Evolutionary conservation across 2,329 filamentous ascomycete genomes (phyloP), one percentile per base, ranked within the genome.

Genomic region (Fusarium pseudograminearum): DNA sequence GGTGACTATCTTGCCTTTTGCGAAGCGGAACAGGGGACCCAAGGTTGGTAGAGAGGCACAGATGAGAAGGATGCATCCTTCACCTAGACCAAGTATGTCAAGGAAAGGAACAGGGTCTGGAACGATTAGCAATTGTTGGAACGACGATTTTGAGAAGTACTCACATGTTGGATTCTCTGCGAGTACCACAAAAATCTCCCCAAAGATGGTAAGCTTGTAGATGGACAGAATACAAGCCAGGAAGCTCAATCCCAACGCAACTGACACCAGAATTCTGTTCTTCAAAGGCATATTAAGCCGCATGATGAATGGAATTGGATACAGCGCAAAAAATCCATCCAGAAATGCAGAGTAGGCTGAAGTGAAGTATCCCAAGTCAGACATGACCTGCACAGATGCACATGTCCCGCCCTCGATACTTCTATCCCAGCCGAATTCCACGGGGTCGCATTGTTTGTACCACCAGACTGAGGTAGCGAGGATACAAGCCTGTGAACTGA

Each of bases 341-440:
- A 75, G 67, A 31, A 74, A 75, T 4, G 73, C 73, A 24, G 73
- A 75, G 40, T 70, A 73, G 1, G 70, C 71, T n/a, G 73, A 75
- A 2, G 73, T 74, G 15, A 72, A 74, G 42, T 74, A 75, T 20
- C 72, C 73, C 57, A 75, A 41, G 26, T 68, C 69, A 4, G 72
- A 61, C 67, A 75, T 44, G 34, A 70, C 61, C 22, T 56, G 57
- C 22, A 72, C 60, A 14, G 56, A 44, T 12, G 73, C 66, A 26
- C 73, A 75, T 20, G 18, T 61, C 5, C 61, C 61, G 22, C 72
- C 71, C 1, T 66, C 58, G 14, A 75, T 67, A 2, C 61, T 54
- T 34, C 54, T 66, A 33, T 75, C 59, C 73, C 73, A 75, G 31
- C 71, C 71, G 40, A 65, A 70, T 7, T 70, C 69, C 4, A 75